Base-by-base conservation (phyloP, 2,329 filamentous ascomycete genomes). In the Trichoderma guizhouense region DNA sequence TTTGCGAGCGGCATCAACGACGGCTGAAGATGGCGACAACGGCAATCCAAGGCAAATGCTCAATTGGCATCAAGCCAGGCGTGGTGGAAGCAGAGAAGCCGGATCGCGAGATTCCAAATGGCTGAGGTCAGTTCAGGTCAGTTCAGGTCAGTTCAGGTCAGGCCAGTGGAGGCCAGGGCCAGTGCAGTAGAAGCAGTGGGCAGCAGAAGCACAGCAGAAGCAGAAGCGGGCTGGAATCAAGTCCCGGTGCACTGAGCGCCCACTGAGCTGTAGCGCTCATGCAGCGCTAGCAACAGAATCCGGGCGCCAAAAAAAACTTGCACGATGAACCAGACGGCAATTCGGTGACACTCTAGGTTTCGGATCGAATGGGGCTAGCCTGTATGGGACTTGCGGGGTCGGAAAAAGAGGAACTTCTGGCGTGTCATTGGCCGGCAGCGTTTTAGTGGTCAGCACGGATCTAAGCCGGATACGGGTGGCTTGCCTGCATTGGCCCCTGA, bases 301-400 rank as follows among this genome's bases (percentile, higher is more conserved):
- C 43, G 68, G 68, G 68, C 68, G 68, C 68, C 68, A 61, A 62
- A 69, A 32, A 62, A 62, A 70, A 70, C 39, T 43, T 43, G 34
- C 68, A 60, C 64, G 60, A 28, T 57, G 60, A 43, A 43, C 39
- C 39, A n/a, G 32, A 53, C 55, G 67, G 58, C 67, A 69, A 53
- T 62, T 60, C 68, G 36, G 68, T 63, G 58, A 70, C 57, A 60
- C 43, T 21, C 43, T 63, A 43, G 47, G 68, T 71, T 71, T 71
- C 68, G 68, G 39, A 36, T 71, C 68, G 55, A 14, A 32, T 28
- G 1, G 21, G 26, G 6, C 28, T 62, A 69, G 57, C 67, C 67
- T 15, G 14, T 39, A 55, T 32, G 18, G 32, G 68, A 30, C 51
- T 57, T 58, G 51, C 15, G 47, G 68, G 9, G 3, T 47, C 68